Percentiles rank a stretch among this genome's conserved stretches.
Conservation (phyloP, 768 basidiomycete genomes). For the Psilocybe sp. region DNA sequence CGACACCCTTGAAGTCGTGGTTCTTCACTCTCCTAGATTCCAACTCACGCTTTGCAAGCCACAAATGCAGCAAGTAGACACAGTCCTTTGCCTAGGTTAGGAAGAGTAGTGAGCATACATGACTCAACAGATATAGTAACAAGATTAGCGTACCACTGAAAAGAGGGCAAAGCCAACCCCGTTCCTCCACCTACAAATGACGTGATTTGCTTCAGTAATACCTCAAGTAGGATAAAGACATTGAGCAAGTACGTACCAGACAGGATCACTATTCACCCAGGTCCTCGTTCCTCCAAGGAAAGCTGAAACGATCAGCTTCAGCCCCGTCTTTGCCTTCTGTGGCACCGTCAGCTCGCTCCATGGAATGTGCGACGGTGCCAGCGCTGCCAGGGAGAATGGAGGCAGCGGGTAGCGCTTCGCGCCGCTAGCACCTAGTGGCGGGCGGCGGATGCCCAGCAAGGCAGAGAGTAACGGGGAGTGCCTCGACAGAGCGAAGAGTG, state of each 20-base stretch:
- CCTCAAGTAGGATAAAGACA: constrained; percentile 3
- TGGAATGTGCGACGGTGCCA: background rate
- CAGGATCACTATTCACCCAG: constrained; percentile 71
- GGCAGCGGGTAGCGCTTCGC: constrained; percentile 14
- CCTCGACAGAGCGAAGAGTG: constrained; percentile 54
- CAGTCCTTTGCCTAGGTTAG: constrained; percentile 60
- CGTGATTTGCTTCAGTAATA: background rate
- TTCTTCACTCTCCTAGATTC: constrained; percentile 67
- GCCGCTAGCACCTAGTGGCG: constrained; percentile 7
- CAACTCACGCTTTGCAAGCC: constrained; percentile 68
- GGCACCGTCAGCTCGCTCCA: constrained; percentile 14
- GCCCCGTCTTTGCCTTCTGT: constrained; percentile 14
- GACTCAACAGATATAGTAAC: background rate
- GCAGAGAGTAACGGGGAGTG: constrained; percentile 36
- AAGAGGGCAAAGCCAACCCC: constrained; percentile 66
- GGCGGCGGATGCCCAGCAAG: constrained; percentile 30
- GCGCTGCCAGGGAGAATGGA: constrained; percentile 14
- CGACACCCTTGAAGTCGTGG: constrained; percentile 72
- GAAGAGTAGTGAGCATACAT: background rate
- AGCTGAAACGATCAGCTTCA: constrained; percentile 40
- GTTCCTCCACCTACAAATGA: constrained; percentile 54
- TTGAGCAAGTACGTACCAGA: constrained; percentile 54
- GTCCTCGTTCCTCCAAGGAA: constrained; percentile 54
- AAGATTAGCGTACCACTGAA: constrained; percentile 47
- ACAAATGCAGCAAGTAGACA: constrained; percentile 63